Percentiles rank a stretch among this genome's conserved stretches.
Evolutionary conservation across 371 early-diverging fungal genomes (phyloP).

Genomic region (Circinella umbellata): DNA sequence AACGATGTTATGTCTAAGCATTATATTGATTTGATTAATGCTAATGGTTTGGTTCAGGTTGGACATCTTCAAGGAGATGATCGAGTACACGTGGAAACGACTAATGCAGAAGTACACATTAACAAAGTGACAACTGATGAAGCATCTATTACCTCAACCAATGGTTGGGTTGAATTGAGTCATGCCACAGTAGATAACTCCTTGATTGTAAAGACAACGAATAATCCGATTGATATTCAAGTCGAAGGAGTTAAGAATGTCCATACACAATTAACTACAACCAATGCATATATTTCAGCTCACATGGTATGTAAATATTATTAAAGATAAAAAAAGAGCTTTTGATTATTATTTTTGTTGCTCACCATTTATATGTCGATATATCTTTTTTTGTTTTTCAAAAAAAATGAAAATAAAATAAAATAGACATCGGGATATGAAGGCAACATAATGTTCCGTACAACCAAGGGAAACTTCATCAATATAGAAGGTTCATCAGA

Average conservation of each 20-base stretch:
- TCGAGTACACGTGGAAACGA: constrained; percentile 14
- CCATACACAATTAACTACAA: constrained; percentile 13
- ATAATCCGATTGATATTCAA: constrained; percentile 21
- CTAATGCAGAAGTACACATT: constrained; percentile 19
- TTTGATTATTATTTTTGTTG: too few species aligned
- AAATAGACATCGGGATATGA: constrained; percentile 18
- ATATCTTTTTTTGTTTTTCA: not conserved
- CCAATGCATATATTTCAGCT: constrained; percentile 16
- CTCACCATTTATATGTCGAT: not conserved
- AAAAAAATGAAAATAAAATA: too few species aligned
- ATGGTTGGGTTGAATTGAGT: constrained; percentile 12
- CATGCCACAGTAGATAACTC: constrained; percentile 4
- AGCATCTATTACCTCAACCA: constrained; percentile 12
- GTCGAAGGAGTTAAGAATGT: constrained; percentile 15
- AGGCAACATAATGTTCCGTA: constrained; percentile 17
- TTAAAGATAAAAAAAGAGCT: too few species aligned
- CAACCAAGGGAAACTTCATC: constrained; percentile 11
- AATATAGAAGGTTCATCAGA: constrained; percentile 12
- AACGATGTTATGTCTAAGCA: constrained; percentile 9
- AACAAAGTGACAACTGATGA: constrained; percentile 4
- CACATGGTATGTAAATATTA: constrained; percentile 20
- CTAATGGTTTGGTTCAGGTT: constrained; percentile 11
- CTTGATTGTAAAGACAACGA: constrained; percentile 22
- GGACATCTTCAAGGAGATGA: constrained; percentile 15
- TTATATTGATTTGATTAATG: constrained; percentile 9